phyloP scores from a whole-genome alignment of 1,284 basidiomycete genomes.

The Moesziomyces antarcticus region DNA sequence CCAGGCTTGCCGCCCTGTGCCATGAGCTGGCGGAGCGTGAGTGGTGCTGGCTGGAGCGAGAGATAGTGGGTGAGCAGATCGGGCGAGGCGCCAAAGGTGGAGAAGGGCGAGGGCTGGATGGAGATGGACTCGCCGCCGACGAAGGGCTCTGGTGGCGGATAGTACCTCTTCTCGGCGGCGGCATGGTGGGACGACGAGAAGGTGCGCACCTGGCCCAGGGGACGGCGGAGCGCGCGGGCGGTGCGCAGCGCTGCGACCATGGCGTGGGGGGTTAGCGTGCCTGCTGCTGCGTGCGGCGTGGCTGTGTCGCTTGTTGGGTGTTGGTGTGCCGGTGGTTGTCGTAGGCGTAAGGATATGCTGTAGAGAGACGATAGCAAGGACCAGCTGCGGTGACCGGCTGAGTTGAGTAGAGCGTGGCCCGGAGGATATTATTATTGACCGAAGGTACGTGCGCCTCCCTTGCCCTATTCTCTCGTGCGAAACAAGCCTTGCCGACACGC shows the following conservation, averaged over 20 bases:
- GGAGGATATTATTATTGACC: too few species aligned
- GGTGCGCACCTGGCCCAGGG: neutral
- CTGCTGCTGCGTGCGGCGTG: too few species aligned
- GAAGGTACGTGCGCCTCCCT: slow-evolving; percentile 15
- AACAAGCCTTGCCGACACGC: neutral
- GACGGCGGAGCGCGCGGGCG: slow-evolving; percentile 10
- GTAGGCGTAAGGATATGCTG: too few species aligned
- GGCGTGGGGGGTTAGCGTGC: neutral
- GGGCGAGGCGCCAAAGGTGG: slow-evolving; percentile 62
- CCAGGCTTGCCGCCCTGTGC: slow-evolving; percentile 57
- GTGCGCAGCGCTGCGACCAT: slow-evolving; percentile 14
- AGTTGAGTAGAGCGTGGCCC: too few species aligned
- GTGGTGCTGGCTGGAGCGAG: slow-evolving; percentile 53
- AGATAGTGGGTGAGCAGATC: slow-evolving; percentile 55
- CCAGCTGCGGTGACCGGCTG: too few species aligned
- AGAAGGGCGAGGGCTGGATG: slow-evolving; percentile 36
- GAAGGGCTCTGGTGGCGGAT: slow-evolving; percentile 49
- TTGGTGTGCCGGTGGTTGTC: too few species aligned
- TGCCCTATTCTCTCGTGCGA: slow-evolving; percentile 20
- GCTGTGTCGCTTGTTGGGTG: too few species aligned
- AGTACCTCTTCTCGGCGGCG: slow-evolving; percentile 34
- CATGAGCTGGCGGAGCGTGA: slow-evolving; percentile 62
- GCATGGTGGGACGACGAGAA: slow-evolving; percentile 15
- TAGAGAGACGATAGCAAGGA: too few species aligned
- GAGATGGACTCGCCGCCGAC: slow-evolving; percentile 20